These are phyloP conservation scores for Cystofilobasidium capitatum DNA, from an alignment of 768 basidiomycete genomes.

Conservation along the genomic window DNA sequence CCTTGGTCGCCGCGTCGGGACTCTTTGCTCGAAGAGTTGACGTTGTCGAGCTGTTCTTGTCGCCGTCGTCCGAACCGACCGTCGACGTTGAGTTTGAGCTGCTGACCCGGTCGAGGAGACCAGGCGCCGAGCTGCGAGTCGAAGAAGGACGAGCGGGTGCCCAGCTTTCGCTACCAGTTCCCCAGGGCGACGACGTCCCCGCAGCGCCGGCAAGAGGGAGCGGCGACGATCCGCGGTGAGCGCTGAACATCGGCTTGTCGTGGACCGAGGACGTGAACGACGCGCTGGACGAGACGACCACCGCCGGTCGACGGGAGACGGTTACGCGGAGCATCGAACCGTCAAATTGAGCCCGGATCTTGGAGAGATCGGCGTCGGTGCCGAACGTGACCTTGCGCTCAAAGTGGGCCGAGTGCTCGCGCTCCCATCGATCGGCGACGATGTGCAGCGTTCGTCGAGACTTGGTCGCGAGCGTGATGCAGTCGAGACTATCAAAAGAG, in stretches of 20 bases:
- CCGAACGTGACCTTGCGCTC: conserved; percentile 26
- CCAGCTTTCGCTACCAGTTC: neutral
- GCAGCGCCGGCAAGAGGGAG: neutral
- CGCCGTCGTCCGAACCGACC: neutral
- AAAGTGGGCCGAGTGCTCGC: conserved; percentile 22
- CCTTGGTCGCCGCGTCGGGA: neutral
- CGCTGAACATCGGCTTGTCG: neutral
- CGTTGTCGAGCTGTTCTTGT: neutral
- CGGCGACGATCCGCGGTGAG: neutral
- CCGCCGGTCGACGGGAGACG: conserved; percentile 1
- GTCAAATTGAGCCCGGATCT: conserved; percentile 25
- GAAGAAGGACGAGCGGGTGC: neutral
- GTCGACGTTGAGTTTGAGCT: neutral
- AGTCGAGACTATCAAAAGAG: conserved; percentile 13
- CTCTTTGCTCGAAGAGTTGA: neutral
- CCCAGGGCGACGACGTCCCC: neutral
- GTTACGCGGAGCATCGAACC: conserved; percentile 10
- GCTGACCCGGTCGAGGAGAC: neutral
- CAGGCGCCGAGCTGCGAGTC: neutral
- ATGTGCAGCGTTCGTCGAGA: conserved; percentile 23
- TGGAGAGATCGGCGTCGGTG: conserved; percentile 12
- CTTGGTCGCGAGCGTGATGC: conserved; percentile 26
- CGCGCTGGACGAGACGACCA: neutral
- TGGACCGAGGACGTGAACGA: neutral
- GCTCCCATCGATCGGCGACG: conserved; percentile 26